phyloP scores from a whole-genome alignment of 352 stramenopile species.

The Globisporangium canariense region DNA sequence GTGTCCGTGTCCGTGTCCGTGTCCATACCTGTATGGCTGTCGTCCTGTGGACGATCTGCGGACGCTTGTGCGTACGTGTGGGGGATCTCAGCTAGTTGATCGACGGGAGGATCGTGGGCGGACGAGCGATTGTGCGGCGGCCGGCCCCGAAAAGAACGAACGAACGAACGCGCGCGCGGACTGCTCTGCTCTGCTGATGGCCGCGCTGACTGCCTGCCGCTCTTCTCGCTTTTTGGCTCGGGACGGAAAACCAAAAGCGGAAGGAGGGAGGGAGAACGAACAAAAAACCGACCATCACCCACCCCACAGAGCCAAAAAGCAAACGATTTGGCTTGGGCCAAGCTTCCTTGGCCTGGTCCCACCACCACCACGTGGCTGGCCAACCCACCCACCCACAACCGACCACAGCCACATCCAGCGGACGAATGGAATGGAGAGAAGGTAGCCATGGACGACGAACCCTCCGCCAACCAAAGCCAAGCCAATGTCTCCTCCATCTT shows the following conservation, averaged over 20 bases:
- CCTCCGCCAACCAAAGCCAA: no score
- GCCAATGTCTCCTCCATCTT: neutral
- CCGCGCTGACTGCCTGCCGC: neutral
- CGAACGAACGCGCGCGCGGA: neutral
- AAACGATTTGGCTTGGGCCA: neutral
- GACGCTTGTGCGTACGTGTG: neutral
- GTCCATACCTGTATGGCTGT: neutral
- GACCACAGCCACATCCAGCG: neutral
- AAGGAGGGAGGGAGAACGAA: slow-evolving; percentile 9
- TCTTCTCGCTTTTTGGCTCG: neutral
- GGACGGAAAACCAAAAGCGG: neutral
- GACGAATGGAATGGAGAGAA: no score
- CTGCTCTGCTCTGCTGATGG: neutral
- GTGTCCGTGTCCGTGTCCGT: no score
- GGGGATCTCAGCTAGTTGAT: neutral
- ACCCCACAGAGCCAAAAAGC: slow-evolving; percentile 3
- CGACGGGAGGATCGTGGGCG: neutral
- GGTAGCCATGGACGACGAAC: no score
- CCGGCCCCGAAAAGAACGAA: neutral
- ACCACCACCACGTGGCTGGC: neutral
- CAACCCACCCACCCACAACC: neutral
- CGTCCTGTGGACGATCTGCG: neutral
- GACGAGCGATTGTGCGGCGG: neutral
- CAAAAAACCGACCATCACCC: slow-evolving; percentile 19
- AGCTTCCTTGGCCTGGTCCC: neutral